Conservation (phyloP, 176 grass and related monocot genomes). For the Phyllostachys edulis region DNA sequence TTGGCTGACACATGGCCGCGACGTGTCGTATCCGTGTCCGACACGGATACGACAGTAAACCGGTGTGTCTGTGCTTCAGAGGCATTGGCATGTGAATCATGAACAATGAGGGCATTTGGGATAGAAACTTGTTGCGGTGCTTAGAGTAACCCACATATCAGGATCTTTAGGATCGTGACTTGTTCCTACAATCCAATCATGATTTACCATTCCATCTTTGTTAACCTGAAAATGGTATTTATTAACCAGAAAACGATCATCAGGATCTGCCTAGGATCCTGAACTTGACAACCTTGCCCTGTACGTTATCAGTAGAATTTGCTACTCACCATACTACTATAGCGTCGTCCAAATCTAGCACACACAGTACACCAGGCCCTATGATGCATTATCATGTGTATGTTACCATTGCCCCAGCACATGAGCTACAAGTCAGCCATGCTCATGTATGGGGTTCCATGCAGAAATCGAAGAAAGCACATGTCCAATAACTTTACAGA, state of each 20-base stretch:
- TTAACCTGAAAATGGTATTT: not conserved
- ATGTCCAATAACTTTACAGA: not conserved
- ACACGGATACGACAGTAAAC: too few relatives aligned
- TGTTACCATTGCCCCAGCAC: not conserved
- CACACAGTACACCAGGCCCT: not conserved
- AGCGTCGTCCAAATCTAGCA: not conserved
- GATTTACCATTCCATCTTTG: not conserved
- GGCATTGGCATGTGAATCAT: not conserved
- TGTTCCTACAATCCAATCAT: not conserved
- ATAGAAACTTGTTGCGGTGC: not conserved
- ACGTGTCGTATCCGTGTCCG: too few relatives aligned
- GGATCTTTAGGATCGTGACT: constrained; percentile 7
- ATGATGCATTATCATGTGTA: not conserved
- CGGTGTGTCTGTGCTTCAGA: too few relatives aligned
- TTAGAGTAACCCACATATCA: not conserved
- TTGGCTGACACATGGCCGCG: too few relatives aligned
- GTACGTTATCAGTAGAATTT: not conserved
- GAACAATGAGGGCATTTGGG: not conserved
- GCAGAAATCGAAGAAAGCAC: not conserved
- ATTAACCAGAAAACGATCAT: not conserved
- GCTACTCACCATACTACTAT: not conserved
- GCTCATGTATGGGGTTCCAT: not conserved
- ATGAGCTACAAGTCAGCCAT: not conserved
- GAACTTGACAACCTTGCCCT: not conserved
- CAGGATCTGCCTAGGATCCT: too few relatives aligned